phyloP scores from a whole-genome alignment of 140 eudicot genomes.

The Stevia rebaudiana region DNA sequence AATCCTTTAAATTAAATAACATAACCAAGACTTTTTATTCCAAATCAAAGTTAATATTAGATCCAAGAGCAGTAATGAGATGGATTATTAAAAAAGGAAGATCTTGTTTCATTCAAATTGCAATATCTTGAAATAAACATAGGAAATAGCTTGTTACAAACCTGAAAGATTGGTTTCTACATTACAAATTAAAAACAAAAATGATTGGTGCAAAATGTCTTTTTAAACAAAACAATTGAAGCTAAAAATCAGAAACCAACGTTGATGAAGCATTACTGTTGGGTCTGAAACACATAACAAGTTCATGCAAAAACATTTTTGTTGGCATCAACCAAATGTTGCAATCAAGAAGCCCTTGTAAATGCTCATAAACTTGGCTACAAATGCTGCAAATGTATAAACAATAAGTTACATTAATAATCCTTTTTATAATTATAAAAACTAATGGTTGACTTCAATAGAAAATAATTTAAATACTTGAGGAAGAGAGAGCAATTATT shows the following conservation, averaged over 20 bases:
- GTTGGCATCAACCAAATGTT: constrained; percentile 60
- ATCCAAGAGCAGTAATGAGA: no score
- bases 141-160: constrained; percentile 10
- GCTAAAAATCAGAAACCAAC: not conserved
- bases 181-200: not conserved
- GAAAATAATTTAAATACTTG: not conserved
- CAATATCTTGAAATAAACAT: not conserved
- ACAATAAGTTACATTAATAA: not conserved
- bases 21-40: no score
- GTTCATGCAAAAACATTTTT: constrained; percentile 3
- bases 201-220: constrained; percentile 7
- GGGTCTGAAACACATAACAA: not conserved
- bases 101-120: no score
- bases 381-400: constrained; percentile 66
- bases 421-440: not conserved
- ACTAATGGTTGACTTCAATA: not conserved
- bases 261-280: constrained; percentile 6
- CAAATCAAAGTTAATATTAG: no score
- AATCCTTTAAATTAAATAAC: no score
- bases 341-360: constrained; percentile 83
- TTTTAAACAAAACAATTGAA: constrained; percentile 5
- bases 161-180: not conserved
- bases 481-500: not conserved
- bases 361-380: constrained; percentile 98
- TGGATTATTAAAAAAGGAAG: no score